A percentile compares a stretch with the other conserved stretches of the same genome.
phyloP scores from a whole-genome alignment of 108 stramenopile species.

The Licmophora abbreviata region DNA sequence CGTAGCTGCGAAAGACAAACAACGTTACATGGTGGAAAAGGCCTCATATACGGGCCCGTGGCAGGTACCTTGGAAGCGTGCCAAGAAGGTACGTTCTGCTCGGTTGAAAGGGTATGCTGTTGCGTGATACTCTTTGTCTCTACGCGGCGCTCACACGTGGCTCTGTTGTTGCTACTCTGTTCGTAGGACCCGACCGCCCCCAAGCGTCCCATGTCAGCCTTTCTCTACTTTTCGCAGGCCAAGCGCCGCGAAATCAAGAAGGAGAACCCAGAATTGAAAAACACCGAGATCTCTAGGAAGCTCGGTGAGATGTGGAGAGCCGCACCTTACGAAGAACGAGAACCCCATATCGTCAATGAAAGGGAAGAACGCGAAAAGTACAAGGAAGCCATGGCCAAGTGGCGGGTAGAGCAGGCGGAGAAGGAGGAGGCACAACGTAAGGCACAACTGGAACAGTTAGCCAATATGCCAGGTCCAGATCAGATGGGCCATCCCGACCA shows the following conservation, averaged over 20 bases:
- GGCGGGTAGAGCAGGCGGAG: conserved; percentile 15
- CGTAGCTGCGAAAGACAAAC: conserved; percentile 26
- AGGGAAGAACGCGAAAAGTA: conserved; percentile 15
- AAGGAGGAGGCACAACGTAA: conserved; percentile 2
- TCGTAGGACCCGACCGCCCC: conserved; percentile 45
- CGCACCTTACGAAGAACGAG: conserved; percentile 30
- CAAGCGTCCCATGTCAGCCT: conserved; percentile 43
- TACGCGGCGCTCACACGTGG: no score
- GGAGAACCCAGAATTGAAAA: conserved; percentile 28
- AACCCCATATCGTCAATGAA: conserved; percentile 29
- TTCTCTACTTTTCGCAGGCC: conserved; percentile 33
- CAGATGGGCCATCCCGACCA: no score
- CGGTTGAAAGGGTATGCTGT: no score
- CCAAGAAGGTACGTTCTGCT: conserved; percentile 21
- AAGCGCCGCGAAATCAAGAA: conserved; percentile 26
- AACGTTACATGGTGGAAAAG: conserved; percentile 30
- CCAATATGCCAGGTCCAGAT: no score
- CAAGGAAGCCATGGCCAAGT: conserved; percentile 19
- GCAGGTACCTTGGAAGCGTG: conserved; percentile 18
- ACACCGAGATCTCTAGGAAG: conserved; percentile 41
- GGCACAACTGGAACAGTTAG: neutral
- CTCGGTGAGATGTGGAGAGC: conserved; percentile 32
- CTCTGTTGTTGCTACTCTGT: no score
- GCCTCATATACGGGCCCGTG: conserved; percentile 22
- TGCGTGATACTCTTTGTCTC: no score